Evolutionary conservation across 257 asterid species (phyloP).

Genomic region (Echium plantagineum): DNA sequence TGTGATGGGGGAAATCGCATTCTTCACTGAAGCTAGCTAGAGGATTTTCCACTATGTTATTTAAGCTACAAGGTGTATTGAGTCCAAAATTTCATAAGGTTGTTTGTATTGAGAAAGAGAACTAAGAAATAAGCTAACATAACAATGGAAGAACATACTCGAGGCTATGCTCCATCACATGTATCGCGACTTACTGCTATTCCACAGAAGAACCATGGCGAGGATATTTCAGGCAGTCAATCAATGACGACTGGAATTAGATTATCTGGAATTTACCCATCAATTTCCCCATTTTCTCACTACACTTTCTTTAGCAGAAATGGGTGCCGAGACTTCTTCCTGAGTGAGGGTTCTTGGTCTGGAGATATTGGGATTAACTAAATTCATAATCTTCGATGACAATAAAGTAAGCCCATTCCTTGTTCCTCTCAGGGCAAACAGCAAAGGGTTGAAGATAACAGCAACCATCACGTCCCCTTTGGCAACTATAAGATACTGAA

Average conservation of each 20-base stretch:
- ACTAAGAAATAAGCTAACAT: no score
- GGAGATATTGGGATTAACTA: conserved; percentile 15
- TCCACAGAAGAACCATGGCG: neutral
- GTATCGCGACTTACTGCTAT: neutral
- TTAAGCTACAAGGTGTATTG: no score
- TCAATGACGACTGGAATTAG: neutral
- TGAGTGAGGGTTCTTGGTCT: conserved; percentile 20
- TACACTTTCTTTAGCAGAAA: conserved; percentile 68
- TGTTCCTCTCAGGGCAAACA: conserved; percentile 62
- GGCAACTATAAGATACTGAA: conserved; percentile 62
- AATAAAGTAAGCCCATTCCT: conserved; percentile 45
- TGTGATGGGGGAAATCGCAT: no score
- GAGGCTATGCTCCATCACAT: neutral
- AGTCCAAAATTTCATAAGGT: no score
- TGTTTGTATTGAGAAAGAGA: no score
- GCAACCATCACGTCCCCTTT: conserved; percentile 80
- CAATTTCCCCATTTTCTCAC: conserved; percentile 76
- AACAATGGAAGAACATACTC: no score
- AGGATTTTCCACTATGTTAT: no score
- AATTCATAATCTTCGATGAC: conserved; percentile 34
- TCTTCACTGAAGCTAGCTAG: no score
- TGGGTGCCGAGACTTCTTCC: conserved; percentile 28
- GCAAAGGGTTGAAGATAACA: conserved; percentile 63
- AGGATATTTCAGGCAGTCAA: neutral
- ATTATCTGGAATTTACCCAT: conserved; percentile 14